Evolutionary conservation across 2,329 filamentous ascomycete genomes (phyloP).

Genomic region (Pestalotiopsis sp.): DNA sequence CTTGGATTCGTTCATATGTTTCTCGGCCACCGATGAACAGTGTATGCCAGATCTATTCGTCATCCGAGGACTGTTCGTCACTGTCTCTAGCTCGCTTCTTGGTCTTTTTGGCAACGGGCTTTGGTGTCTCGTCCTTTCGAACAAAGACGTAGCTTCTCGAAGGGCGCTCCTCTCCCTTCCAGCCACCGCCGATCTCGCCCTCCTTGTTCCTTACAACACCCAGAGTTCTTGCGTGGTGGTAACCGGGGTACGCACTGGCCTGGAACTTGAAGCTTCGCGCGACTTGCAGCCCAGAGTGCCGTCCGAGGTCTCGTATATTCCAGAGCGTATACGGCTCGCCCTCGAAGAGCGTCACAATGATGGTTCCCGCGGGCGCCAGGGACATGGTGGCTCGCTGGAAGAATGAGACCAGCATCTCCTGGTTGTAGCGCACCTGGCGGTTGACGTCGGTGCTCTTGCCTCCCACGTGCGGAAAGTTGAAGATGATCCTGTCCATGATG

Average conservation of each 20-base stretch:
- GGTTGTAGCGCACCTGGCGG: conserved; percentile 90
- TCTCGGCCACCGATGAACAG: background rate
- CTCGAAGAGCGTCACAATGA: conserved; percentile 89
- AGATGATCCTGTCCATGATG: conserved; percentile 77
- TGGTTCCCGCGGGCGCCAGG: conserved; percentile 59
- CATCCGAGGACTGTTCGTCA: conserved; percentile 30
- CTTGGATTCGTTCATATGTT: background rate
- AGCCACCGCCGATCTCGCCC: conserved; percentile 46
- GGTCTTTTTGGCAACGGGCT: conserved; percentile 17
- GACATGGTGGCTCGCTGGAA: conserved; percentile 58
- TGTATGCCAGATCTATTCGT: conserved; percentile 20
- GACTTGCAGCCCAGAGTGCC: conserved; percentile 74
- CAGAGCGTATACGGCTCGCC: conserved; percentile 93
- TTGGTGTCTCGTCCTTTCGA: conserved; percentile 53
- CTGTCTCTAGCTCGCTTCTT: conserved; percentile 33
- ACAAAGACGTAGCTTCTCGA: conserved; percentile 66
- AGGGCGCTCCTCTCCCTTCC: conserved; percentile 55
- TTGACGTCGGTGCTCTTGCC: conserved; percentile 93
- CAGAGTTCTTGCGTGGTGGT: conserved; percentile 72
- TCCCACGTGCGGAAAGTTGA: conserved; percentile 97
- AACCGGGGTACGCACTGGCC: conserved; percentile 69
- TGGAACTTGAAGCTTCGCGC: conserved; percentile 72
- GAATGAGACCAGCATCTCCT: conserved; percentile 73
- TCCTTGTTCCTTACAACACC: conserved; percentile 60
- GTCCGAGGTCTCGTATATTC: conserved; percentile 87